Evolutionary conservation across 23 red algal species (phyloP).

Genomic region (Chondrus crispus): DNA sequence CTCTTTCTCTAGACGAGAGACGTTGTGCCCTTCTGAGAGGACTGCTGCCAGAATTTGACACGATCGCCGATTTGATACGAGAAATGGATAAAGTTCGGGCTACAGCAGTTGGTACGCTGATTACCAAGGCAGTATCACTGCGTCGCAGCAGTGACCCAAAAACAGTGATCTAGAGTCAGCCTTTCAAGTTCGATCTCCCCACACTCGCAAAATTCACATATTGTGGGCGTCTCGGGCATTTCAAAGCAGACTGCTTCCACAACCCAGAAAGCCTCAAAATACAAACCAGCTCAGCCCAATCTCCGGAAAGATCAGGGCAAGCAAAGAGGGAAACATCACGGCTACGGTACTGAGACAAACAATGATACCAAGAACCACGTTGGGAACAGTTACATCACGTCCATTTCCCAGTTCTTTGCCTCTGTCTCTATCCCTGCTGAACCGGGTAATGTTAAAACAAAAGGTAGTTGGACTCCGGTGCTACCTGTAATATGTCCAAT

Average conservation of each 20-base stretch:
- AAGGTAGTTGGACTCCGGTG: conserved; percentile 38
- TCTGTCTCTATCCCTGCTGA: background rate
- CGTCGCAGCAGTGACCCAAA: background rate
- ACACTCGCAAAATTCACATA: background rate
- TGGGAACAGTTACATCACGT: background rate
- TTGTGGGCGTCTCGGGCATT: conserved; percentile 6
- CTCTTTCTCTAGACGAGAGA: background rate
- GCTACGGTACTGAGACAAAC: too few species aligned
- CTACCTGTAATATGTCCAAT: conserved; percentile 14
- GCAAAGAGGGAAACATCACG: background rate
- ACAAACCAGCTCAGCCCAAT: background rate
- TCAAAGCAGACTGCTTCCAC: conserved; percentile 23
- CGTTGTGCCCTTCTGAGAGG: background rate
- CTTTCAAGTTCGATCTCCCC: background rate
- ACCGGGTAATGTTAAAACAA: background rate
- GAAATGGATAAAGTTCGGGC: background rate
- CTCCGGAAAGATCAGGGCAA: background rate
- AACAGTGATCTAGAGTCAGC: background rate
- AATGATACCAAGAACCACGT: background rate
- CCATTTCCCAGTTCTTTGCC: background rate
- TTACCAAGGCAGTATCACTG: background rate
- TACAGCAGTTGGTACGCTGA: background rate
- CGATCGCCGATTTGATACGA: background rate
- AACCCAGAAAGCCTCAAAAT: conserved; percentile 19
- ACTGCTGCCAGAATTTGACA: background rate